These are phyloP conservation scores for Arthrobotrys iridis DNA, from an alignment of 2,329 filamentous ascomycete species.

Conservation along the genomic window DNA sequence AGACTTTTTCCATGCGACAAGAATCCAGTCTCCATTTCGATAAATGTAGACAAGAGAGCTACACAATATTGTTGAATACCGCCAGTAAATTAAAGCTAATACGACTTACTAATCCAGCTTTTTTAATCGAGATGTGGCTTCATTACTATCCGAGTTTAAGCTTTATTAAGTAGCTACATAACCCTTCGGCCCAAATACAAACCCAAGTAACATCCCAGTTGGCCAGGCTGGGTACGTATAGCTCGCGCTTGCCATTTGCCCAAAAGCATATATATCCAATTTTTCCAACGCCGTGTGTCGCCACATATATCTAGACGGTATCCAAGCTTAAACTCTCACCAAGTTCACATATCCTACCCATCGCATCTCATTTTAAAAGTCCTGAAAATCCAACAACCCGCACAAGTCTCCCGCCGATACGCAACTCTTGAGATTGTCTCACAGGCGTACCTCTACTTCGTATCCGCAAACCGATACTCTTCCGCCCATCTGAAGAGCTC, in stretches of 20 bases:
- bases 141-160: background rate
- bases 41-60: too few relatives aligned
- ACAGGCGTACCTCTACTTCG: background rate
- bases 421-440: background rate
- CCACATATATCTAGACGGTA: background rate
- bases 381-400: background rate
- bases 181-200: background rate
- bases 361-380: background rate
- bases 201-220: constrained; percentile 7
- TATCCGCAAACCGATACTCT: background rate
- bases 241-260: constrained; percentile 1
- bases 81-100: too few relatives aligned
- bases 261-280: constrained; percentile 8
- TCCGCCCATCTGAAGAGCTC: background rate
- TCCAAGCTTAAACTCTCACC: background rate
- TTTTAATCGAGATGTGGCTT: too few relatives aligned
- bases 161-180: background rate
- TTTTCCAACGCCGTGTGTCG: background rate
- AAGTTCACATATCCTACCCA: background rate
- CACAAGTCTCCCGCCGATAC: background rate
- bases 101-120: too few relatives aligned
- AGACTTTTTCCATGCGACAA: too few relatives aligned
- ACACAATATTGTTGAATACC: too few relatives aligned
- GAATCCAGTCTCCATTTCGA: too few relatives aligned
- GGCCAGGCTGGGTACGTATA: constrained; percentile 1